phyloP scores from a whole-genome alignment of 371 early-diverging fungal genomes.

The Nosema muscidifuracis region DNA sequence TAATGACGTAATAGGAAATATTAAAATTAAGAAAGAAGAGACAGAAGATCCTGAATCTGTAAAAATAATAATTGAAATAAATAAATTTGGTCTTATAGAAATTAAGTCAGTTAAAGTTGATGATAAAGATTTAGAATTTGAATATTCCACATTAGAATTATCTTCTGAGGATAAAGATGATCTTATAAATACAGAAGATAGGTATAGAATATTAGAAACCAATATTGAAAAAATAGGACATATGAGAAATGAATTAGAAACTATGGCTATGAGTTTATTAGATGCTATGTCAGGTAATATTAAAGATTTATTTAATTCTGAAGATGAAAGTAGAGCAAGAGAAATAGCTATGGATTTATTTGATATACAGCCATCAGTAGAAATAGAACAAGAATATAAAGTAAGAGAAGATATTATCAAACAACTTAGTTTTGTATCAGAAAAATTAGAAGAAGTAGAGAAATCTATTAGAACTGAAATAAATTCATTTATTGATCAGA shows the following conservation, averaged over 20 bases:
- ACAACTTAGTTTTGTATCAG: conserved; percentile 21
- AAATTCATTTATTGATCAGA: background rate
- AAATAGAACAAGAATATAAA: conserved; percentile 22
- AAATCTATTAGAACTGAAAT: background rate
- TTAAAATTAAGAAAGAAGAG: conserved; percentile 27
- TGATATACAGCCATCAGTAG: conserved; percentile 6
- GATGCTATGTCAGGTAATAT: conserved; percentile 10
- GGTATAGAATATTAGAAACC: conserved; percentile 25
- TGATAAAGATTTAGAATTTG: conserved; percentile 5
- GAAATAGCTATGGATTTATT: conserved; percentile 30
- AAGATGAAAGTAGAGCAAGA: conserved; percentile 19
- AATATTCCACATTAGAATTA: conserved; percentile 6
- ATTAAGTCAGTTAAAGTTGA: conserved; percentile 18
- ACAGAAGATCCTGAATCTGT: conserved; percentile 31
- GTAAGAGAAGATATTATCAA: background rate
- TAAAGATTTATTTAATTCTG: conserved; percentile 1
- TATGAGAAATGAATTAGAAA: conserved; percentile 43
- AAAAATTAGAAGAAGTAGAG: conserved; percentile 16
- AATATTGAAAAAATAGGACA: conserved; percentile 31
- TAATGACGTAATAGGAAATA: conserved; percentile 30
- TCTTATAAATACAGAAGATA: conserved; percentile 17
- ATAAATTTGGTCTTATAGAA: conserved; percentile 38
- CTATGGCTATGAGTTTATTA: conserved; percentile 14
- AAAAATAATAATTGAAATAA: conserved; percentile 27
- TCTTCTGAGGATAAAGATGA: conserved; percentile 4